Evolutionary conservation across 306 rosid species (phyloP), one percentile per base, ranked within the genome.

Genomic region (Pyrus betulifolia): DNA sequence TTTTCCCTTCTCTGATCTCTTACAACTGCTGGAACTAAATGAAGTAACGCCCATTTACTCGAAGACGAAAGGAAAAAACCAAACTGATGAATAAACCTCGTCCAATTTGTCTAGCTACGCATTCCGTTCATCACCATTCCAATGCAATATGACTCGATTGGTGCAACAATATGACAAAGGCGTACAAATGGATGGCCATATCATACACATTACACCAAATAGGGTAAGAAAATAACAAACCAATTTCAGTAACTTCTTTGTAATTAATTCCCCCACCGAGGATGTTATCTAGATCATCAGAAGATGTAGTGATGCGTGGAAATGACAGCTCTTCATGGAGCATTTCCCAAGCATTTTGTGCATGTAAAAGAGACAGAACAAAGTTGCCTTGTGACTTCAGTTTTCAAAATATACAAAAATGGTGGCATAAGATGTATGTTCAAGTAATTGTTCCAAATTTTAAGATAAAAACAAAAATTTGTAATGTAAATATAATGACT

Each of bases 181-280:
- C n/a, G 22, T n/a, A 59, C 19, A 54, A 58, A 69, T 35, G 42
- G 6, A 55, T 35, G 70, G 45, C 62, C 4, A 8, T 64, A 70
- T 11, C 74, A 27, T 38, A 35, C 18, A 28, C 58, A 19, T 30
- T 46, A 67, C 42, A 35, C 70, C 52, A 59, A 1, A 46, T 25
- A 73, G 72, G 62, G 25, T 21, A 62, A 58, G 45, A 66, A 17
- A 76, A 71, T 74, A 57, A 76, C 91, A 80, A 74, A 86, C 99
- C 99, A 61, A 95, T 89, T 85, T 95, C 99, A 35, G 97, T 90
- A 82, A 95, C 97, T 87, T 95, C 97, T 84, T 87, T 83, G 84
- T 92, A 89, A 52, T 58, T 90, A 70, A 95, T 88, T 67, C 99
- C 99, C 55, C 97, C 97, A 33, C 92, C 91, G 54, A 95, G 99